These are phyloP conservation scores for Cladosporium sp. DNA, from an alignment of 2,329 filamentous ascomycete species.

Conservation along the genomic window DNA sequence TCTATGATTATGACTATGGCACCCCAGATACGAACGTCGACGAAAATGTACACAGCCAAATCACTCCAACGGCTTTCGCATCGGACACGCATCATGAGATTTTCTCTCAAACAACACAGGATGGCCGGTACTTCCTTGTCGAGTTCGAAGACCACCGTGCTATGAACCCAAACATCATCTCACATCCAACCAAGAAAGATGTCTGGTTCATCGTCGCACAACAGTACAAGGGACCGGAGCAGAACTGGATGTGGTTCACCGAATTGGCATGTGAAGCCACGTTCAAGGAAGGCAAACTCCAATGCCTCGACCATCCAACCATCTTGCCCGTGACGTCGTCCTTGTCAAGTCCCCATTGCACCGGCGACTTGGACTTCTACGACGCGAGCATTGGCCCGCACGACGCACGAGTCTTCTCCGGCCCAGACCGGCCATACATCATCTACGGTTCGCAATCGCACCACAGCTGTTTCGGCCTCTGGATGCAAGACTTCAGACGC, in stretches of 20 bases:
- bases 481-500: conserved; percentile 51
- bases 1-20: too few relatives aligned
- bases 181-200: conserved; percentile 47
- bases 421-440: conserved; percentile 47
- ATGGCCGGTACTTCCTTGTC: conserved; percentile 49
- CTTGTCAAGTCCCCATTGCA: conserved; percentile 35
- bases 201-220: conserved; percentile 53
- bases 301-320: conserved; percentile 40
- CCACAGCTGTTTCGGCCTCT: conserved; percentile 55
- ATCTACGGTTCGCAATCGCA: conserved; percentile 55
- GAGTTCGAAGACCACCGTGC: conserved; percentile 40
- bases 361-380: conserved; percentile 40
- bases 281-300: conserved; percentile 41
- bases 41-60: too few relatives aligned
- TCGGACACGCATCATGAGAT: conserved; percentile 22
- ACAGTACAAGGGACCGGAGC: conserved; percentile 28
- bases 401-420: conserved; percentile 56
- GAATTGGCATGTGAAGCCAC: conserved; percentile 50
- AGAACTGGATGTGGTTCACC: conserved; percentile 32
- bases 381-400: conserved; percentile 50
- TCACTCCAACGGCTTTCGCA: not conserved
- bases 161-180: conserved; percentile 56
- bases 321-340: conserved; percentile 46
- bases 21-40: too few relatives aligned
- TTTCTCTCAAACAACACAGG: conserved; percentile 44